Evolutionary conservation across 352 stramenopile species (phyloP).

Genomic region (Phytophthora pini): DNA sequence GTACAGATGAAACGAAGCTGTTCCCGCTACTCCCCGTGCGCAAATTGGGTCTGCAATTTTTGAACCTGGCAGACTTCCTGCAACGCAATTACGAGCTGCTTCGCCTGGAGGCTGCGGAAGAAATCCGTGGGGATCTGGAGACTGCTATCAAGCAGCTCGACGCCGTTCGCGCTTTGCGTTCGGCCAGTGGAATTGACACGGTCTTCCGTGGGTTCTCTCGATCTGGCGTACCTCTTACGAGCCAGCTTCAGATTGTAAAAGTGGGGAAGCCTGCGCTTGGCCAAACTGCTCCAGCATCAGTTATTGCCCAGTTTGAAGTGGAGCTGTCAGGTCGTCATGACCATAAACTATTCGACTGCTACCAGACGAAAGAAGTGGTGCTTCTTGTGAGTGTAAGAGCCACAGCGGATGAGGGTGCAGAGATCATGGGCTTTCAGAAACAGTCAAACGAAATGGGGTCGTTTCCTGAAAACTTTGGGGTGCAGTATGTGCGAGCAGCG

Average conservation of each 20-base stretch:
- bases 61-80: conserved; percentile 95
- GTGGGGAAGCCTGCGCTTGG: conserved; percentile 92
- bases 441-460: conserved; percentile 32
- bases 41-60: conserved; percentile 96
- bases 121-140: conserved; percentile 88
- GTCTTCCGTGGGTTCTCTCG: conserved; percentile 67
- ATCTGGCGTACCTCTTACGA: conserved; percentile 46
- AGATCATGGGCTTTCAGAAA: conserved; percentile 64
- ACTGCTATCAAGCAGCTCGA: conserved; percentile 81
- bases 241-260: conserved; percentile 69
- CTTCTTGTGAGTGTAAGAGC: conserved; percentile 92
- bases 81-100: conserved; percentile 93
- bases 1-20: conserved; percentile 45
- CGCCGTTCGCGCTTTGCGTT: conserved; percentile 49
- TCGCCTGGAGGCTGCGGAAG: conserved; percentile 89
- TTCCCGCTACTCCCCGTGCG: conserved; percentile 85
- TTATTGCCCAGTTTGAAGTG: conserved; percentile 88
- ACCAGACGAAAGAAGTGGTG: conserved; percentile 94
- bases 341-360: conserved; percentile 82
- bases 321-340: conserved; percentile 77
- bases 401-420: conserved; percentile 66
- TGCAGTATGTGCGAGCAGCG: conserved; percentile 78
- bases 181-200: conserved; percentile 51
- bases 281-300: conserved; percentile 78
- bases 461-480: conserved; percentile 91